Base-by-base conservation (phyloP, 345 rosid species). In the Camelina neglecta region DNA sequence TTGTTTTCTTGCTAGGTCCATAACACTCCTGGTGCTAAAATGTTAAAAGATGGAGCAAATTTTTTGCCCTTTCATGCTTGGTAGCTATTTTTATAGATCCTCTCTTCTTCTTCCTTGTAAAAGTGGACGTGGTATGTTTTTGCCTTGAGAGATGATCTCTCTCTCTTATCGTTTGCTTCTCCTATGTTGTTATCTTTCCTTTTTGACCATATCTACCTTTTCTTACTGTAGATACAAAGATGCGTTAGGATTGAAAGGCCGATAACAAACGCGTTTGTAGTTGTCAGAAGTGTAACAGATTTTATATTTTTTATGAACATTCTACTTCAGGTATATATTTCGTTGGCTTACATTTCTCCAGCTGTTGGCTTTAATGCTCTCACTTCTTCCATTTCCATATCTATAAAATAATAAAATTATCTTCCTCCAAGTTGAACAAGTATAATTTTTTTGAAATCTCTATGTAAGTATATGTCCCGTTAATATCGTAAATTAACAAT, bases 61-160 rank as follows among this genome's bases (percentile, higher is more conserved):
- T 85, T 73, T 90, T 90, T 76, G 89, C 86, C 50, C 76, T 90
- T 70, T 85, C 89, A 12, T 91, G 89, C 81, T 77, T 86, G 83
- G 67, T 87, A 79, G 96, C 96, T 35, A 86, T 91, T 73, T 88
- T 93, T 44, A 62, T 91, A 0, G 98, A 93, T 65, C 98, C 98
- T 0, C 80, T 91, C 65, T 93, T 91, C 84, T 88, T 91, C 90
- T 87, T 91, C 84, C 63, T 89, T 81, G 80, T 88, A 24, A 71
- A 79, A 56, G 86, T 77, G 55, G 48, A 74, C 10, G 4, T 78
- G 89, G 98, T 93, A 82, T 65, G 41, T 67, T 62, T 16, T 4
- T 65, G 35, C 13, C 15, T 11, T 9, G 26, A 41, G 3, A 33
- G 20, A 31, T 29, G 18, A 11, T 38, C 3, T 45, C 49, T 67